phyloP scores from a whole-genome alignment of 805 yeast genomes.

The Kregervanrija delftensis region DNA sequence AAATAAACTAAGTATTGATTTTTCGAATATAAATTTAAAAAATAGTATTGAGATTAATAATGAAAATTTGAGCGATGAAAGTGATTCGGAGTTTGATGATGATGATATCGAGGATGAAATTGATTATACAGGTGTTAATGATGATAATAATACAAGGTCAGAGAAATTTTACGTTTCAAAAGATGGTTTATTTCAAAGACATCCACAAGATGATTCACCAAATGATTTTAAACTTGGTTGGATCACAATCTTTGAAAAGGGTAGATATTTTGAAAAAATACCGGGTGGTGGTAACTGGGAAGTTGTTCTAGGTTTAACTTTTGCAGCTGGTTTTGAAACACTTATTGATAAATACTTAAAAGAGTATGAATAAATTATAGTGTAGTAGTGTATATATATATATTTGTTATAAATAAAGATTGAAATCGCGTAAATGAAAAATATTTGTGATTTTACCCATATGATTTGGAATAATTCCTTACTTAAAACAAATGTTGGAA shows the following conservation, averaged over 20 bases:
- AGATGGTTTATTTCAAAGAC: slow-evolving; percentile 46
- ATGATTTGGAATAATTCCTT: too few species aligned
- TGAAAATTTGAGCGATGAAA: not conserved
- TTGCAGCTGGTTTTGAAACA: slow-evolving; percentile 43
- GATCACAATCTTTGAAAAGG: slow-evolving; percentile 54
- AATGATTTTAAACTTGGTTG: slow-evolving; percentile 57
- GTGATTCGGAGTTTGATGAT: slow-evolving; percentile 5
- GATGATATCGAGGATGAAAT: slow-evolving; percentile 12
- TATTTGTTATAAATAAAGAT: too few species aligned
- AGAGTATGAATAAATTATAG: slow-evolving; percentile 1
- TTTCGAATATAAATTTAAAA: slow-evolving; percentile 2
- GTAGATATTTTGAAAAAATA: slow-evolving; percentile 18
- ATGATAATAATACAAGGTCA: slow-evolving; percentile 6
- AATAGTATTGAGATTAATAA: not conserved
- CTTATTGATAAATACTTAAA: slow-evolving; percentile 21
- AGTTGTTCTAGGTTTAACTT: slow-evolving; percentile 42
- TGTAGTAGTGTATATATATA: not conserved
- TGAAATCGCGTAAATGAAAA: too few species aligned
- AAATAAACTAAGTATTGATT: slow-evolving; percentile 7
- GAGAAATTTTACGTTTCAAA: slow-evolving; percentile 35
- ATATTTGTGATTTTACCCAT: too few species aligned
- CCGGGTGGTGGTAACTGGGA: slow-evolving; percentile 51
- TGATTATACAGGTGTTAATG: slow-evolving; percentile 12
- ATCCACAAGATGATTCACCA: slow-evolving; percentile 56
- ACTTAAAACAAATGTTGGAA: too few species aligned